Conservation (phyloP, 306 rosid species). For the Cicer cuneatum region DNA sequence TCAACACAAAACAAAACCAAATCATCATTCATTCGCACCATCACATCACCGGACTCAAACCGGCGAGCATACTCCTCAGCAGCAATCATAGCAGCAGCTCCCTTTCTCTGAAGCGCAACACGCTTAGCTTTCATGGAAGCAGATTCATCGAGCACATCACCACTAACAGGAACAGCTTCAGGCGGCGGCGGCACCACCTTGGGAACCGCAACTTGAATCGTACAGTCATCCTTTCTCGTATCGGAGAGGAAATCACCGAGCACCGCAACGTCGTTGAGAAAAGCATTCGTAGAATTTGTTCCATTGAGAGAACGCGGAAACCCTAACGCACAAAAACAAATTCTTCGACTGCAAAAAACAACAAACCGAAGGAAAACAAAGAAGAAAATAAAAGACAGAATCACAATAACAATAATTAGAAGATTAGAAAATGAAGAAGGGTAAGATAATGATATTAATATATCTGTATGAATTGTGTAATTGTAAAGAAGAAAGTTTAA, state of each 20-base stretch:
- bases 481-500: background rate
- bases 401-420: background rate
- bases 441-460: background rate
- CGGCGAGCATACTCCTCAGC: slow-evolving; percentile 92
- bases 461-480: background rate
- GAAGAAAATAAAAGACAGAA: background rate
- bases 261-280: slow-evolving; percentile 54
- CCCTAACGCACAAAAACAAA: slow-evolving; percentile 54
- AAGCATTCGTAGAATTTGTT: slow-evolving; percentile 32
- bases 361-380: background rate
- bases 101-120: slow-evolving; percentile 78
- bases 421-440: background rate
- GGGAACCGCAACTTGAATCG: slow-evolving; percentile 78
- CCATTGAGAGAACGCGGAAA: slow-evolving; percentile 43
- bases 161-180: slow-evolving; percentile 44
- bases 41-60: slow-evolving; percentile 74
- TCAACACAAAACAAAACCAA: slow-evolving; percentile 31
- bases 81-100: slow-evolving; percentile 95
- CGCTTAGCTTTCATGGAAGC: slow-evolving; percentile 86
- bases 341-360: slow-evolving; percentile 45
- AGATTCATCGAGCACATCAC: slow-evolving; percentile 61
- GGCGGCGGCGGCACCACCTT: slow-evolving; percentile 75
- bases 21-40: slow-evolving; percentile 55
- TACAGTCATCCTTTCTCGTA: slow-evolving; percentile 47
- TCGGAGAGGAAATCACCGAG: slow-evolving; percentile 63